Conservation (phyloP, 768 basidiomycete species). For the Rhizopogon vinicolor region DNA sequence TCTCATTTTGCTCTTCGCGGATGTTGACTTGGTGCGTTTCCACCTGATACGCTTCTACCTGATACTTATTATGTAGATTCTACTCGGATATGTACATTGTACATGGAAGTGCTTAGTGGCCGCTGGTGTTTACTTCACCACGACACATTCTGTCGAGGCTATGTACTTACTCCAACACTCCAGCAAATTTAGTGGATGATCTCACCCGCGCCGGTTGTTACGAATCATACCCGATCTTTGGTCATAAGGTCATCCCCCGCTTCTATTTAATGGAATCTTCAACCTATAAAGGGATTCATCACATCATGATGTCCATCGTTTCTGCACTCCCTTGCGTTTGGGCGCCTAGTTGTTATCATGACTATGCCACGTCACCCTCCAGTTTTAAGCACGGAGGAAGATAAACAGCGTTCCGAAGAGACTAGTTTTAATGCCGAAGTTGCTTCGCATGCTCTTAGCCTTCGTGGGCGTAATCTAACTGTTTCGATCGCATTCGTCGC, state of each 20-base stretch:
- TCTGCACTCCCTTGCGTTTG: background rate
- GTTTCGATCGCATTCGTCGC: slow-evolving; percentile 51
- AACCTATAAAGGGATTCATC: background rate
- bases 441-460: slow-evolving; percentile 22
- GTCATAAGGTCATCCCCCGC: background rate
- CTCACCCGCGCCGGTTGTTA: no score
- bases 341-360: background rate
- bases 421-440: slow-evolving; percentile 32
- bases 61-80: no score
- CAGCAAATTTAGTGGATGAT: no score
- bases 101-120: no score
- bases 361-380: background rate
- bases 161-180: no score
- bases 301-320: background rate
- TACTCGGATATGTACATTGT: no score
- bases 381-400: background rate
- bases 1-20: no score
- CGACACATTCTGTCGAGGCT: no score
- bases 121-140: no score
- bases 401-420: slow-evolving; percentile 9
- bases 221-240: background rate
- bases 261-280: background rate
- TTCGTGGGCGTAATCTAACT: slow-evolving; percentile 43
- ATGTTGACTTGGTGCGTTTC: no score
- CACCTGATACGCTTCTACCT: no score